Evolutionary conservation across 371 early-diverging fungal species (phyloP).

Genomic region (Zancudomyces culisetae): DNA sequence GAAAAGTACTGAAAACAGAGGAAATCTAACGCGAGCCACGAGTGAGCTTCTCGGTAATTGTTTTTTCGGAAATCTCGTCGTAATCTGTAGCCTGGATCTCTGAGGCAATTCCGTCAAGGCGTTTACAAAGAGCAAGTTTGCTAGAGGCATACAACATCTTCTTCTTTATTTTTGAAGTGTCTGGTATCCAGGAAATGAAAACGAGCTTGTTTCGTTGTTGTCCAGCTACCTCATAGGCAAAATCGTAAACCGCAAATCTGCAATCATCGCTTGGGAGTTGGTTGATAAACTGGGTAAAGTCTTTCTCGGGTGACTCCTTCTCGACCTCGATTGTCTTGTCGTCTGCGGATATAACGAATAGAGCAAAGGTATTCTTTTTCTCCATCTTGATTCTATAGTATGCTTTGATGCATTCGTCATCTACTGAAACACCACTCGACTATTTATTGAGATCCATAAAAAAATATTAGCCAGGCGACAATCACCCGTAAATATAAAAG

Average conservation of each 20-base stretch:
- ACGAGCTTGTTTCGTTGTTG: conserved; percentile 54
- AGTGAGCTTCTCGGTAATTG: conserved; percentile 38
- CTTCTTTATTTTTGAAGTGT: conserved; percentile 45
- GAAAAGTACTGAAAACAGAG: too few species aligned
- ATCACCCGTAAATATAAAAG: too few species aligned
- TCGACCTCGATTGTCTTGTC: conserved; percentile 43
- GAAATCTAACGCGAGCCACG: background rate
- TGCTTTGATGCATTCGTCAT: conserved; percentile 33
- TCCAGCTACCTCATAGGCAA: conserved; percentile 45
- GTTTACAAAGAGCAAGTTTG: conserved; percentile 61
- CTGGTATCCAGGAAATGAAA: conserved; percentile 59
- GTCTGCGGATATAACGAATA: conserved; percentile 55
- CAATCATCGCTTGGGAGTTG: conserved; percentile 45
- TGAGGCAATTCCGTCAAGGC: conserved; percentile 47
- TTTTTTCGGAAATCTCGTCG: conserved; percentile 51
- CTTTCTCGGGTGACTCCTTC: conserved; percentile 26
- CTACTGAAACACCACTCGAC: conserved; percentile 51
- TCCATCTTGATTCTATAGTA: conserved; percentile 53
- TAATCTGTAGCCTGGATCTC: conserved; percentile 75
- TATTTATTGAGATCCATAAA: conserved; percentile 5
- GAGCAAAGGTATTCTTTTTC: conserved; percentile 50
- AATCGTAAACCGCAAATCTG: conserved; percentile 71
- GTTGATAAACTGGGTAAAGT: conserved; percentile 45
- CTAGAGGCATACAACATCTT: conserved; percentile 89
- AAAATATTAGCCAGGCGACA: too few species aligned